A percentile compares a stretch with the other conserved stretches of the same genome.
These are phyloP conservation scores for Spathaspora boniae DNA, from an alignment of 805 yeast species.

Conservation along the genomic window DNA sequence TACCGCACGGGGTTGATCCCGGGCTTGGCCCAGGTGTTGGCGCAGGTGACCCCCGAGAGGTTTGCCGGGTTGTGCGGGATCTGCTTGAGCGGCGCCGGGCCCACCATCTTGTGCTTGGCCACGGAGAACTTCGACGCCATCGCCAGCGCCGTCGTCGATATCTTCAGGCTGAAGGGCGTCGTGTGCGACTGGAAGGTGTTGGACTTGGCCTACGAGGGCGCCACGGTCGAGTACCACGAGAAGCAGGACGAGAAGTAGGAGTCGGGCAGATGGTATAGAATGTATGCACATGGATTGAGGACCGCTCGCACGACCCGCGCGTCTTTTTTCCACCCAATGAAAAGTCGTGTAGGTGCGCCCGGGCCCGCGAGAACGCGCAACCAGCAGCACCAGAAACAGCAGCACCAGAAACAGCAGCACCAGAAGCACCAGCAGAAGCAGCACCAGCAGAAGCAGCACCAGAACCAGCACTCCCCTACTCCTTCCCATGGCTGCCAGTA, in stretches of 20 bases:
- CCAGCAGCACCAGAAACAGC: too few species aligned
- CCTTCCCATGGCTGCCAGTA: conserved; percentile 4
- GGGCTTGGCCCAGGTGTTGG: conserved; percentile 78
- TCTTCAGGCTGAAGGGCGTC: conserved; percentile 65
- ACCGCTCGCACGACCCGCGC: too few species aligned
- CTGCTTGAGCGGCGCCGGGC: conserved; percentile 97
- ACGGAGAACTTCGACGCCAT: conserved; percentile 82
- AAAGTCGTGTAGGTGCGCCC: too few species aligned
- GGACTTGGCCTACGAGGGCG: conserved; percentile 87
- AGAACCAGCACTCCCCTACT: too few species aligned
- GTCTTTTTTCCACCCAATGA: too few species aligned
- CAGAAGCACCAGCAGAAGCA: too few species aligned
- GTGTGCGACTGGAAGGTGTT: conserved; percentile 79
- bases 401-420: too few species aligned
- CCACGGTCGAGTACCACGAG: conserved; percentile 58
- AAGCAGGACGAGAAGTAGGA: too few species aligned
- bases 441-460: too few species aligned
- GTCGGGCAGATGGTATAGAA: too few species aligned
- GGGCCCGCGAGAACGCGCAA: too few species aligned
- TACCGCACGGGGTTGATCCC: conserved; percentile 90
- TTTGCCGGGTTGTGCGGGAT: conserved; percentile 89
- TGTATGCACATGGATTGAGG: too few species aligned
- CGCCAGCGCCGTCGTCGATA: conserved; percentile 67
- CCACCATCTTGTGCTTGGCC: conserved; percentile 91
- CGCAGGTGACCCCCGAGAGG: conserved; percentile 73